Evolutionary conservation across 768 basidiomycete genomes (phyloP), one percentile per base, ranked within the genome.

Genomic region (Boletus rubescentipes): DNA sequence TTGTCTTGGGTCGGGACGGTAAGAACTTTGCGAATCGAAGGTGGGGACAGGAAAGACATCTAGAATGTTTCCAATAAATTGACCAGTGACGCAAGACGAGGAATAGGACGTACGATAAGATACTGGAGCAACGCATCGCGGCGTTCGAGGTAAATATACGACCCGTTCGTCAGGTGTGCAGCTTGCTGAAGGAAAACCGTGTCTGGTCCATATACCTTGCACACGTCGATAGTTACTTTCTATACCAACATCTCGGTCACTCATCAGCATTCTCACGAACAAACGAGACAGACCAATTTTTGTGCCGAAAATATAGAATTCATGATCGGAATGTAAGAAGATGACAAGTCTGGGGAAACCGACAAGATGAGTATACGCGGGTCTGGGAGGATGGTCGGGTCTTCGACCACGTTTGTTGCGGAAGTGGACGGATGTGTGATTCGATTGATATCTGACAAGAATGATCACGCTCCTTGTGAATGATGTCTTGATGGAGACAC

Each of bases 271-370:
- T 30, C 20, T 11, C 38, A 42, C 50, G 32, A 21, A 47, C 29
- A 38, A 51, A 20, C 6, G 7, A 18, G 46, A 71, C 87, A 61
- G 58, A 91, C 96, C 61, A 93, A 78, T 75, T 99, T 99, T 72
- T 99, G 97, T 5, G 97, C 97, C 16, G 95, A 94, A 73, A 99
- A 99, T 45, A 98, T 98, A 49, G 94, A 87, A 68, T 98, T 98
- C 97, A 99, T 99, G 67, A 98, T 86, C 23, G 96, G 92, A 45
- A 98, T 96, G 72, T 99, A 99, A 10, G 94, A 92, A 9, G 86
- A 80, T 9, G 91, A 87, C 29, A 87, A 79, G 72, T 96, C 91
- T 15, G 92, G 91, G 11, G 95, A 96, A 50, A 97, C 93, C 37
- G 93, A 95, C 49, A 99, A 77, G 58, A 98, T 78, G 46, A 89